phyloP scores from a whole-genome alignment of 257 asterid genomes.

The Craterostigma plantagineum region DNA sequence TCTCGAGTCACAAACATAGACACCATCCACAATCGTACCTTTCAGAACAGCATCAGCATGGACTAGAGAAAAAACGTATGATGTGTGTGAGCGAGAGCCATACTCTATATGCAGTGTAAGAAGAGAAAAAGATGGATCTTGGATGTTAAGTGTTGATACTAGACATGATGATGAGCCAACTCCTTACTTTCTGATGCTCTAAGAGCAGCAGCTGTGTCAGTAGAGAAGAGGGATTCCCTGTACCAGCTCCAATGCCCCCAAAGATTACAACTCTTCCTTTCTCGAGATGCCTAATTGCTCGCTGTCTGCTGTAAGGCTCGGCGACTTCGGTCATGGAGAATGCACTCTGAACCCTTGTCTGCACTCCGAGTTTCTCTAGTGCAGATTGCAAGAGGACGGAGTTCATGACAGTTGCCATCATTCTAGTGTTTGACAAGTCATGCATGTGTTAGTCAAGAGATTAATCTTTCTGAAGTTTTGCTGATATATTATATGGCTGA shows the following conservation, averaged over 20 bases:
- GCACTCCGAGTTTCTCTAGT: slow-evolving; percentile 73
- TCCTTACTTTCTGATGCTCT: slow-evolving; percentile 79
- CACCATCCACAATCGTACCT: slow-evolving; percentile 65
- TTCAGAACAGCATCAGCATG: slow-evolving; percentile 83
- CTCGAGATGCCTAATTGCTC: slow-evolving; percentile 88
- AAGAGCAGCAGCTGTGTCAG: slow-evolving; percentile 91
- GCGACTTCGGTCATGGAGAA: slow-evolving; percentile 83
- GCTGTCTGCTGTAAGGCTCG: slow-evolving; percentile 75
- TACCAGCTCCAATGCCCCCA: slow-evolving; percentile 89
- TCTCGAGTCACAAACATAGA: slow-evolving; percentile 49
- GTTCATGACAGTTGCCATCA: slow-evolving; percentile 98
- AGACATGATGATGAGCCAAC: background rate
- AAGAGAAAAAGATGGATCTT: slow-evolving; percentile 8
- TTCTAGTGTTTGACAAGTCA: slow-evolving; percentile 23
- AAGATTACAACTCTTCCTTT: slow-evolving; percentile 92
- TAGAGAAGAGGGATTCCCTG: slow-evolving; percentile 82
- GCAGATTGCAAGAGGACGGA: slow-evolving; percentile 83
- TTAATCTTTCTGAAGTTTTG: too few relatives aligned
- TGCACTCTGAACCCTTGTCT: slow-evolving; percentile 79
- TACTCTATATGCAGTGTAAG: too few relatives aligned
- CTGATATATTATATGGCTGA: too few relatives aligned
- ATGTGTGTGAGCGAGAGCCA: too few relatives aligned
- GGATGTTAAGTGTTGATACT: background rate
- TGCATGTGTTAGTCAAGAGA: too few relatives aligned
- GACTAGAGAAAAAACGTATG: slow-evolving; percentile 23